Base-by-base conservation (phyloP, 805 yeast genomes). In the Kockiozyma suomiensis region DNA sequence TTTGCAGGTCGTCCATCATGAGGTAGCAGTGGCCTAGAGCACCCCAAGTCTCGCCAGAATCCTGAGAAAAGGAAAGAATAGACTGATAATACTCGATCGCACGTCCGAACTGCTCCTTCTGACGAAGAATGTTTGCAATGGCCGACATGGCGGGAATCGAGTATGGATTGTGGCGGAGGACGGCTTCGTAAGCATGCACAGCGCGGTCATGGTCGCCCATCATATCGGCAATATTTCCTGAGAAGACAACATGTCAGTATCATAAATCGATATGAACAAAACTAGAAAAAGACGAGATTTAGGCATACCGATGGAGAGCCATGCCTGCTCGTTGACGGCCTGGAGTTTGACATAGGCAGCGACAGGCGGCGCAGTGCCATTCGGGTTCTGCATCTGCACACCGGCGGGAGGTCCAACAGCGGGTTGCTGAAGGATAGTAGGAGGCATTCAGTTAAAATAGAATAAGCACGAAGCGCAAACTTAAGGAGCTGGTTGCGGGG, bases 21-120 rank as follows among this genome's bases (percentile, higher is more conserved):
- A 94, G 78, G 72, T 91, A 94, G 77, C 99, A 94, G 76, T 94
- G 98, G 54, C 99, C 97, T 28, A 69, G 61, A 12, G 68, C 63
- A 0, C 98, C 97, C 98, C 99, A 94, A 38, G 96, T 90, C 69
- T 93, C 98, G 59, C 97, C 97, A 68, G 90, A 86, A 71, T 89
- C 93, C 21, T 91, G 93, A 69, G 86, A 85, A 55, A 88, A 81
- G 56, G 87, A 82, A 57, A 94, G 76, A 4, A 97, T 96, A 67
- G 90, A 82, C 74, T 93, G 96, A 75, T 90, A 93, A 64, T 90
- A 81, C 73, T 94, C 98, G 13, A 97, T 96, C 15, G 98, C 98
- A 73, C 90, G 90, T 66, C 90, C 88, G 70, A 91, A 94, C 73
- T 89, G 88, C 73, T 93, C 97, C 62, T 92, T 80, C 19, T 92